Percentiles rank a stretch among this genome's conserved stretches.
These are phyloP conservation scores for Trichoderma virens DNA, from an alignment of 495 filamentous ascomycete species.

Conservation along the genomic window DNA sequence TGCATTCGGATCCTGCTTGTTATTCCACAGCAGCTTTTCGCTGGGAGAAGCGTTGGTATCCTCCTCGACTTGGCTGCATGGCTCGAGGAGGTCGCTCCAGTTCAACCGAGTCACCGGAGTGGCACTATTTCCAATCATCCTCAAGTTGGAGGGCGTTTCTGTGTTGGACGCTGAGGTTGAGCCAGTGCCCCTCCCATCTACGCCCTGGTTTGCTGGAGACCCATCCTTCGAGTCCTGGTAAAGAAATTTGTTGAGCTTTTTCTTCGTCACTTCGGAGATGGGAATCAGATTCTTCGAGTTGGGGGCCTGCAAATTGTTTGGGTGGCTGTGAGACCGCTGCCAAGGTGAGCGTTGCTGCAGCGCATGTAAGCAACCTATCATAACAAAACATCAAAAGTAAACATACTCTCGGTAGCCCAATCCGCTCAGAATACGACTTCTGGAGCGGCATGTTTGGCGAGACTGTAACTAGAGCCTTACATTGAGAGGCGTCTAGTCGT, in stretches of 20 bases:
- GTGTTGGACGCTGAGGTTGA: conserved; percentile 11
- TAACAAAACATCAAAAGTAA: background rate
- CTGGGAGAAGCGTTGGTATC: conserved; percentile 38
- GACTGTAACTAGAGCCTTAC: background rate
- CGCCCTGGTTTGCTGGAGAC: conserved; percentile 15
- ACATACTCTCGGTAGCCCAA: conserved; percentile 21
- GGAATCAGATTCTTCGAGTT: conserved; percentile 26
- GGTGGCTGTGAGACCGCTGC: conserved; percentile 41
- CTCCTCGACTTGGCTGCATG: conserved; percentile 43
- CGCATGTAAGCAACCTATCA: background rate
- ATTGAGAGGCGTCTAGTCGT: background rate
- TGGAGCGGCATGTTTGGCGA: conserved; percentile 11
- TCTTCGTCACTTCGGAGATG: conserved; percentile 41
- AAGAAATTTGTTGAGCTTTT: conserved; percentile 43
- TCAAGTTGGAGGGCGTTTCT: conserved; percentile 11
- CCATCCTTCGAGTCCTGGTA: conserved; percentile 22
- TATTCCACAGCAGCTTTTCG: conserved; percentile 35
- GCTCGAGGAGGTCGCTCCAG: conserved; percentile 73
- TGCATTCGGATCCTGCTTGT: conserved; percentile 23
- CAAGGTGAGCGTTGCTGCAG: conserved; percentile 34
- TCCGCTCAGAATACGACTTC: conserved; percentile 13
- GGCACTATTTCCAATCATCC: conserved; percentile 44
- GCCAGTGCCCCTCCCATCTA: conserved; percentile 11
- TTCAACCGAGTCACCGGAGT: conserved; percentile 71
- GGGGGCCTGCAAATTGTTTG: conserved; percentile 21